These are phyloP conservation scores for Trametes polyzona DNA, from an alignment of 1,284 basidiomycete species.

Conservation along the genomic window DNA sequence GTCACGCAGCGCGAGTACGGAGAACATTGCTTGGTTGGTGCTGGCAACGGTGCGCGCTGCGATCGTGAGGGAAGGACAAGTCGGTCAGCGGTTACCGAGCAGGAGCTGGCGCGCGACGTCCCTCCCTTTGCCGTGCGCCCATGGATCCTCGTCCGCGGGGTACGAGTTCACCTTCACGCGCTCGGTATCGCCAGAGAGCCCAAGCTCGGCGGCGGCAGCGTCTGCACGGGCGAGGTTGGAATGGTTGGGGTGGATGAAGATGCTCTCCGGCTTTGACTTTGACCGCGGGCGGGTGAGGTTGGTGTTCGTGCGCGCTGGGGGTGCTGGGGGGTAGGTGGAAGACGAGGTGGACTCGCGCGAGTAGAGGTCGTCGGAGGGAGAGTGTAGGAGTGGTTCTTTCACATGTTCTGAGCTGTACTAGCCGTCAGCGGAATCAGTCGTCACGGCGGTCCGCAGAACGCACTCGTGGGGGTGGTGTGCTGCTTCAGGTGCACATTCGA, in stretches of 20 bases:
- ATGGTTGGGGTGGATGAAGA: slow-evolving; percentile 64
- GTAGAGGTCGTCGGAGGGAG: slow-evolving; percentile 25
- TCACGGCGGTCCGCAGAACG: slow-evolving; percentile 2
- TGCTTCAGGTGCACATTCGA: slow-evolving; percentile 28
- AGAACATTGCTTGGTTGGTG: too few species aligned
- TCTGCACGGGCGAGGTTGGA: slow-evolving; percentile 69
- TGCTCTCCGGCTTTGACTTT: slow-evolving; percentile 57
- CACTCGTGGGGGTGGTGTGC: slow-evolving; percentile 18
- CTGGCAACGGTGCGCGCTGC: neutral
- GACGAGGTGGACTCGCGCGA: slow-evolving; percentile 16
- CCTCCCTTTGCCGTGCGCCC: slow-evolving; percentile 45
- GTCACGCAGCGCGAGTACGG: too few species aligned
- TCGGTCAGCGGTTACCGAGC: slow-evolving; percentile 17
- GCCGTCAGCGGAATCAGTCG: neutral
- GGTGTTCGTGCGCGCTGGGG: slow-evolving; percentile 19
- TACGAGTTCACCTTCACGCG: slow-evolving; percentile 40
- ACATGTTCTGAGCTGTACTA: slow-evolving; percentile 30
- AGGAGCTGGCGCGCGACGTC: slow-evolving; percentile 42
- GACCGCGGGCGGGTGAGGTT: slow-evolving; percentile 42
- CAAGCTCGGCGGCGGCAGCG: slow-evolving; percentile 56
- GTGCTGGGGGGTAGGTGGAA: slow-evolving; percentile 20
- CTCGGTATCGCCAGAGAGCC: slow-evolving; percentile 49
- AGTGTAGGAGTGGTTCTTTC: slow-evolving; percentile 43
- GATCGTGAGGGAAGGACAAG: neutral
- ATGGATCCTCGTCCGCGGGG: slow-evolving; percentile 36